Percentiles rank a stretch among this genome's conserved stretches.
Evolutionary conservation across 345 rosid genomes (phyloP).

Genomic region (Eucalyptus dawsonii): DNA sequence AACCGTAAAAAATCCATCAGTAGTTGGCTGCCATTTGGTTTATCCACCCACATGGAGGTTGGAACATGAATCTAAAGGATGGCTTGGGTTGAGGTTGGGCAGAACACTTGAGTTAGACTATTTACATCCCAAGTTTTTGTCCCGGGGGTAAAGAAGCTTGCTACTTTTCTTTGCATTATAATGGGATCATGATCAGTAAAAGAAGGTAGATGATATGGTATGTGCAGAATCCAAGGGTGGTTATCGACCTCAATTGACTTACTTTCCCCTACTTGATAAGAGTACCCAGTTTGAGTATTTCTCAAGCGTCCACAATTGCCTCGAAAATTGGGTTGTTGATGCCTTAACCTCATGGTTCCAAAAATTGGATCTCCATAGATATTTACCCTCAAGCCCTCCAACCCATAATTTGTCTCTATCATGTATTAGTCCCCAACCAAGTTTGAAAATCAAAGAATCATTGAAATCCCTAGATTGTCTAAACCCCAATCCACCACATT

Average conservation of each 20-base stretch:
- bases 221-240: neutral
- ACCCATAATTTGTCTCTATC: neutral
- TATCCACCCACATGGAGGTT: neutral
- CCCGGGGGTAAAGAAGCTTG: neutral
- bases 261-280: neutral
- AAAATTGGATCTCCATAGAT: neutral
- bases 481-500: neutral
- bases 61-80: neutral
- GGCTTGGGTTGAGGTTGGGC: neutral
- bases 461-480: neutral
- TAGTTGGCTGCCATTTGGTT: neutral
- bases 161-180: neutral
- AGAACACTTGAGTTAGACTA: neutral
- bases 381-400: neutral
- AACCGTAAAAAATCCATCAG: neutral
- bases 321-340: neutral
- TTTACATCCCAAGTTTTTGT: neutral
- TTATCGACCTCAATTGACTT: neutral
- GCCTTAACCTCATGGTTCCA: neutral
- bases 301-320: neutral
- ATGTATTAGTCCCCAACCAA: neutral
- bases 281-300: neutral
- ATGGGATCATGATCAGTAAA: neutral
- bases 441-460: neutral
- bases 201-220: neutral